Conservation (phyloP, 1,139 yeast genomes). For the Yamadazyma triangularis region DNA sequence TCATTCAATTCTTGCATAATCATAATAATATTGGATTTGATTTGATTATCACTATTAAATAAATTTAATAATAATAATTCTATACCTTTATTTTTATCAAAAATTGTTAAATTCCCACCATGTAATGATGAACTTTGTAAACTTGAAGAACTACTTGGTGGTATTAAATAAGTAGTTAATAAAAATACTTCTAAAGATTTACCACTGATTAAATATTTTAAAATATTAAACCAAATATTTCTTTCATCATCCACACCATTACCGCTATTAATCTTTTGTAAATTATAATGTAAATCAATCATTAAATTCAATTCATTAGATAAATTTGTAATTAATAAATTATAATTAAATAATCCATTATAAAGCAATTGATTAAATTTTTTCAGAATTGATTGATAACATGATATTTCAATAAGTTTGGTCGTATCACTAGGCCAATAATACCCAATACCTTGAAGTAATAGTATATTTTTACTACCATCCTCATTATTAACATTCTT, state of each 20-base stretch:
- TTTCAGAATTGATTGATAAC: constrained; percentile 38
- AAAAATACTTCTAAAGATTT: constrained; percentile 39
- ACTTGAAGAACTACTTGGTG: constrained; percentile 41
- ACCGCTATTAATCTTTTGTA: constrained; percentile 31
- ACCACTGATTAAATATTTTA: constrained; percentile 43
- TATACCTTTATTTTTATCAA: constrained; percentile 46
- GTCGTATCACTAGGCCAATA: constrained; percentile 41
- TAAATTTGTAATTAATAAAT: constrained; percentile 32
- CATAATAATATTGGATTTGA: constrained; percentile 40
- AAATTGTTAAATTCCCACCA: constrained; percentile 41
- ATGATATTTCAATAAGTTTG: constrained; percentile 38
- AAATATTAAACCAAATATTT: constrained; percentile 41
- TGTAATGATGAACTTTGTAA: constrained; percentile 35
- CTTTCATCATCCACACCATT: constrained; percentile 13
- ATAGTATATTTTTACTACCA: constrained; percentile 20
- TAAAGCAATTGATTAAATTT: constrained; percentile 35
- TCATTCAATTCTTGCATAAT: constrained; percentile 44
- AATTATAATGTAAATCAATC: constrained; percentile 43
- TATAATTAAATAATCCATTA: constrained; percentile 30
- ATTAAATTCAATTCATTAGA: constrained; percentile 41
- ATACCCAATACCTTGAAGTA: constrained; percentile 43
- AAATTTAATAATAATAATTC: constrained; percentile 36
- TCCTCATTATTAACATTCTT: constrained; percentile 29
- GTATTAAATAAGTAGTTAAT: constrained; percentile 39
- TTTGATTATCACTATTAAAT: constrained; percentile 34